These are phyloP conservation scores for Peniophora sp. DNA, from an alignment of 1,284 basidiomycete species.

Conservation along the genomic window DNA sequence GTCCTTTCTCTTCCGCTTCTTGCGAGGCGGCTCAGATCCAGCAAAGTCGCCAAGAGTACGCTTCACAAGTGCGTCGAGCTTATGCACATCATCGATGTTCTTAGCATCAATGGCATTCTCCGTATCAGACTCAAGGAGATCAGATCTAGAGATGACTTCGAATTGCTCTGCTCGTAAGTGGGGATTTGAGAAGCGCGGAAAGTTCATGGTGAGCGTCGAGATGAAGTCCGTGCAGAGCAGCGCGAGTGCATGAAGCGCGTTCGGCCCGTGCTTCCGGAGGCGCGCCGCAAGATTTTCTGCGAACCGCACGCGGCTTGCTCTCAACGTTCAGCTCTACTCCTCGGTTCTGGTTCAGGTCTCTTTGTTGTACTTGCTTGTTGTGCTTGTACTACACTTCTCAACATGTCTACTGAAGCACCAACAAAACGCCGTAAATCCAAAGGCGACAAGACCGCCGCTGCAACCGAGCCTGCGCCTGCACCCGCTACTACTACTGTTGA, in stretches of 20 bases:
- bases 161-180: conserved; percentile 14
- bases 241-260: not conserved
- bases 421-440: not conserved
- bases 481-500: not conserved
- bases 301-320: not conserved
- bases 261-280: not conserved
- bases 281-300: conserved; percentile 2
- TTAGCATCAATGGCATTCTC: not conserved
- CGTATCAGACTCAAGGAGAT: conserved; percentile 11
- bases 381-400: not conserved
- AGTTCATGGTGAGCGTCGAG: conserved; percentile 10
- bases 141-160: conserved; percentile 19
- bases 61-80: conserved; percentile 7
- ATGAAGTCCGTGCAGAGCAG: conserved; percentile 2
- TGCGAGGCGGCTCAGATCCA: conserved; percentile 4
- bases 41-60: conserved; percentile 1
- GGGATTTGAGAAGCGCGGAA: conserved; percentile 22
- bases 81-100: not conserved
- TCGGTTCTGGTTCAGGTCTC: conserved; percentile 4
- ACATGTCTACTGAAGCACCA: not conserved
- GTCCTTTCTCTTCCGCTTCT: conserved; percentile 6
- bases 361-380: not conserved
- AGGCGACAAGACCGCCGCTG: not conserved
- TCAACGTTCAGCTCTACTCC: not conserved
- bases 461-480: not conserved